Conservation (phyloP, 495 filamentous ascomycete genomes). For the Podospora bellae-mahoneyi region DNA sequence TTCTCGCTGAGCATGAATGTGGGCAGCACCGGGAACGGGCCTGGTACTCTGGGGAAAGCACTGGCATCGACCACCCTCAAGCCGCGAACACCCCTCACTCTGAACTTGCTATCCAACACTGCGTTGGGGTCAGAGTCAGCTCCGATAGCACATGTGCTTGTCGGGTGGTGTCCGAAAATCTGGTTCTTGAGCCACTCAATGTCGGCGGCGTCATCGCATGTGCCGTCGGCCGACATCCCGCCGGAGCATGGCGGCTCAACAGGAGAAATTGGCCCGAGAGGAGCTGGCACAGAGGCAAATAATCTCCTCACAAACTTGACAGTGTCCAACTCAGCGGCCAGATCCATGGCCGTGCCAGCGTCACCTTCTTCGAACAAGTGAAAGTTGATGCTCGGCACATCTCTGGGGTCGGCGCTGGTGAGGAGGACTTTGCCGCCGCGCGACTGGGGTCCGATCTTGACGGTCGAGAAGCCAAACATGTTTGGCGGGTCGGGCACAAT, state of each 20-base stretch:
- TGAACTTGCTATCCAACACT: slow-evolving; percentile 53
- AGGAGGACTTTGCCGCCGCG: slow-evolving; percentile 39
- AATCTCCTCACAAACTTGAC: slow-evolving; percentile 52
- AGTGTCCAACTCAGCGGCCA: slow-evolving; percentile 51
- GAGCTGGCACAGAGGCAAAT: slow-evolving; percentile 14
- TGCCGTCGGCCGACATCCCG: slow-evolving; percentile 47
- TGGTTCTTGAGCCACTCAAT: slow-evolving; percentile 38
- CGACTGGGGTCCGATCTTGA: slow-evolving; percentile 30
- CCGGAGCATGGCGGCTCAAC: slow-evolving; percentile 47
- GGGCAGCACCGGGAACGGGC: slow-evolving; percentile 57
- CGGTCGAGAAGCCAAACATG: slow-evolving; percentile 19
- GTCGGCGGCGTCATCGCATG: slow-evolving; percentile 48
- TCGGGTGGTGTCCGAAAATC: slow-evolving; percentile 50
- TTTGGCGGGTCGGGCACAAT: slow-evolving; percentile 6
- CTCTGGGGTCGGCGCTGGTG: slow-evolving; percentile 38
- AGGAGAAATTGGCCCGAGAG: slow-evolving; percentile 43
- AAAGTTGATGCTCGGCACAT: slow-evolving; percentile 43
- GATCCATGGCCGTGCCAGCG: slow-evolving; percentile 24
- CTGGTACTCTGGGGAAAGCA: slow-evolving; percentile 53
- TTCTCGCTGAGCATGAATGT: slow-evolving; percentile 60
- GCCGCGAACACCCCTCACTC: slow-evolving; percentile 49
- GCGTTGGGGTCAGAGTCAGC: slow-evolving; percentile 42
- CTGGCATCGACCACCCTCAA: slow-evolving; percentile 57
- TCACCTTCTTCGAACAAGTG: slow-evolving; percentile 38
- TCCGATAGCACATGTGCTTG: slow-evolving; percentile 55